Evolutionary conservation across 2,329 filamentous ascomycete genomes (phyloP), one percentile per base, ranked within the genome.

Genomic region (Orbilia javanica): DNA sequence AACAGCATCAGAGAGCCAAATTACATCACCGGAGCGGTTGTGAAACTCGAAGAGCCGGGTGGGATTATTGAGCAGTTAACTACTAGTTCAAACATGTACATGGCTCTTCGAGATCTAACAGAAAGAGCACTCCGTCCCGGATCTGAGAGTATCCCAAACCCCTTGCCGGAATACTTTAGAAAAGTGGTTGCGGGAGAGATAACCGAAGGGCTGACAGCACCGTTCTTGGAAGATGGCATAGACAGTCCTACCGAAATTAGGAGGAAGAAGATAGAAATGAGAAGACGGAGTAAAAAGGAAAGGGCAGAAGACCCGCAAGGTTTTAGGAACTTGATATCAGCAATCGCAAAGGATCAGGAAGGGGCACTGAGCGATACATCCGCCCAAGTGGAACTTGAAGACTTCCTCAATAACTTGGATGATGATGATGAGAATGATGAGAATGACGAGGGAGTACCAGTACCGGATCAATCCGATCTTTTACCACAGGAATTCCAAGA

Each of bases 41-140:
- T 29, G 5, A 73, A 50, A 34, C 13, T 73, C 10, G 8, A 36
- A 13, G 31, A 25, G 2, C 29, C 25, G 0, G 36, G 25, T 3
- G 63, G n/a, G 36, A 22, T 52, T 20, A 34, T 64, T 20, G 31
- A 55, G 11, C 13, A 29, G 4, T 13, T 74, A 31, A 53, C 8
- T 7, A 29, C 44, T 5, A 31, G 11, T 11, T 20, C 42, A 1
- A 42, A 63, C 4, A 29, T 75, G 20, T 68, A 52, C 18, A 53
- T 62, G 20, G 64, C 22, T n/a, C 29, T 75, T 39, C 60, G 64
- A 13, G 63, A 75, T 29, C 4, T 62, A 1, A 50, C 52, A 4
- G 71, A 75, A 15, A 29, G 62, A 53, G 50, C 27, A 13, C 10
- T 74, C 1, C 50, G 13, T 5, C 62, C 50, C 4, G 52, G 39